phyloP scores from a whole-genome alignment of 2,329 filamentous ascomycete species.

The Dryadomyces sulphureus region DNA sequence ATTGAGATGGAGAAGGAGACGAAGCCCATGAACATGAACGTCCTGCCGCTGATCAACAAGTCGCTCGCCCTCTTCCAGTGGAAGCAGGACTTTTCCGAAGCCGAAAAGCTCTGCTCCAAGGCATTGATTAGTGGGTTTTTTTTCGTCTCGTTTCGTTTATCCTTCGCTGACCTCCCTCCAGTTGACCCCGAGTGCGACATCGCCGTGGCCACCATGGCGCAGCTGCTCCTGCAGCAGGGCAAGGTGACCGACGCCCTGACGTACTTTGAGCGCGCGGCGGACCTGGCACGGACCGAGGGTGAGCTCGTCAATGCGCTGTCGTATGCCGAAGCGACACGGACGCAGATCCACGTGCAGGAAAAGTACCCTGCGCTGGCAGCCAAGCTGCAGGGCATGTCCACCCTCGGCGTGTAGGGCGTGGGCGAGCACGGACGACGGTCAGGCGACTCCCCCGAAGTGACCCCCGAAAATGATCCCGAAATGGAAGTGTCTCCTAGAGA shows the following conservation, averaged over 20 bases:
- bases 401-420: constrained; percentile 8
- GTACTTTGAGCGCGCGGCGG: constrained; percentile 93
- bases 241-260: constrained; percentile 89
- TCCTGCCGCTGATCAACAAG: constrained; percentile 96
- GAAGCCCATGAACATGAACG: constrained; percentile 93
- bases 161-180: constrained; percentile 28
- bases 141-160: neutral
- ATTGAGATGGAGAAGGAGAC: constrained; percentile 95
- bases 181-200: constrained; percentile 98
- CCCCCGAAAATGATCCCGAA: too few species aligned
- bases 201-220: constrained; percentile 95
- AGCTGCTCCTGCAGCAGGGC: constrained; percentile 91
- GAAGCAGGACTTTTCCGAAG: constrained; percentile 91
- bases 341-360: constrained; percentile 83
- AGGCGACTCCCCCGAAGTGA: too few species aligned
- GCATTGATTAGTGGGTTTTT: constrained; percentile 65
- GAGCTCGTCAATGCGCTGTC: constrained; percentile 94
- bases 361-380: constrained; percentile 70
- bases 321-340: constrained; percentile 92
- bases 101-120: constrained; percentile 93
- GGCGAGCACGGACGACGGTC: neutral
- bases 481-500: too few species aligned
- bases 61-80: constrained; percentile 93
- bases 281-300: constrained; percentile 83
- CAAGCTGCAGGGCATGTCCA: constrained; percentile 46